Conservation (phyloP, 495 filamentous ascomycete genomes). For the Daldinia childiae region DNA sequence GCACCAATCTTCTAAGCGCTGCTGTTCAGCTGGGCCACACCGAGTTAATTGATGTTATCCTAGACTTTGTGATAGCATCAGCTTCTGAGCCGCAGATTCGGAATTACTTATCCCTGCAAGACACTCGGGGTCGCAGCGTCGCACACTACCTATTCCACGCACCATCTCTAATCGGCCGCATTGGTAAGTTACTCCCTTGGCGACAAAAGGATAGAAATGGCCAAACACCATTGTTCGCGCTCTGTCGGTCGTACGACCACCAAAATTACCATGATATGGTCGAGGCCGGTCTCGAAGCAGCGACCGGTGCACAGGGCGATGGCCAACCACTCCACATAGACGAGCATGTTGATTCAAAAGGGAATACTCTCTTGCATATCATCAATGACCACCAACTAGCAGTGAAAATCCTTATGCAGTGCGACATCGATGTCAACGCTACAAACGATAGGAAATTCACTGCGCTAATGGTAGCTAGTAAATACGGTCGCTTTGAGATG, state of each 20-base stretch:
- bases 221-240: constrained; percentile 93
- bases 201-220: constrained; percentile 91
- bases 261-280: constrained; percentile 87
- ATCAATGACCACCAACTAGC: constrained; percentile 85
- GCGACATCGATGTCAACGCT: constrained; percentile 94
- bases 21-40: constrained; percentile 89
- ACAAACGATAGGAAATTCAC: constrained; percentile 97
- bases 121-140: constrained; percentile 85
- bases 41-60: constrained; percentile 76
- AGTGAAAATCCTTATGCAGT: constrained; percentile 75
- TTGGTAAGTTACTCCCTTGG: constrained; percentile 87
- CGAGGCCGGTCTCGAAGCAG: constrained; percentile 75
- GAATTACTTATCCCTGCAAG: constrained; percentile 76
- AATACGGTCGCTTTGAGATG: constrained; percentile 94
- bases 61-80: constrained; percentile 65
- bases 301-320: constrained; percentile 78
- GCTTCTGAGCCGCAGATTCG: constrained; percentile 56
- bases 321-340: constrained; percentile 85
- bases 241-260: constrained; percentile 96
- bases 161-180: constrained; percentile 76
- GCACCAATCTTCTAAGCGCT: constrained; percentile 88
- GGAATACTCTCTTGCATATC: constrained; percentile 93
- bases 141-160: constrained; percentile 97
- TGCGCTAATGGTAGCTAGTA: constrained; percentile 97
- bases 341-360: constrained; percentile 90